Evolutionary conservation across 257 asterid genomes (phyloP).

Genomic region (Solanum ossicruentum): DNA sequence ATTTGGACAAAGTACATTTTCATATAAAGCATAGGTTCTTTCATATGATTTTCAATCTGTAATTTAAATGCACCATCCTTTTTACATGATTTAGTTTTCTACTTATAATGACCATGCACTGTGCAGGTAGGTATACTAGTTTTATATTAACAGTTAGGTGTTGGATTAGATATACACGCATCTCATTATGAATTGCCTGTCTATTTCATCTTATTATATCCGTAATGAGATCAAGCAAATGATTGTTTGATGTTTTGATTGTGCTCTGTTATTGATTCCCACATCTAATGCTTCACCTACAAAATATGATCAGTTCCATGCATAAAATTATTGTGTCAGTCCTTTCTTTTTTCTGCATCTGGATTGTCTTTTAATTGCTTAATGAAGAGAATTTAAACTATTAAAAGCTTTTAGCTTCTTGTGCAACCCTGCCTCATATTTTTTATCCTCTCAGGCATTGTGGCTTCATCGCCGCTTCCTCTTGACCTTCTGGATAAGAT

Average conservation of each 20-base stretch:
- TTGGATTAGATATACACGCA: neutral
- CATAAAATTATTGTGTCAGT: neutral
- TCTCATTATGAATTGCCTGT: neutral
- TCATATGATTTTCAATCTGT: neutral
- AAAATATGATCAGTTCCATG: neutral
- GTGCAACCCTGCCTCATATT: neutral
- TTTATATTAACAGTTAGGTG: neutral
- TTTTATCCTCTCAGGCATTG: conserved; percentile 37
- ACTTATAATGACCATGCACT: neutral
- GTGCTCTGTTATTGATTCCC: neutral
- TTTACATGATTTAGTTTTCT: neutral
- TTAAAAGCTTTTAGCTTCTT: neutral
- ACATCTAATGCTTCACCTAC: neutral
- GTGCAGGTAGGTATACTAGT: neutral
- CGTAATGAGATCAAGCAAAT: neutral
- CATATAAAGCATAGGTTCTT: neutral
- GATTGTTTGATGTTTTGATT: neutral
- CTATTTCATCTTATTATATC: neutral
- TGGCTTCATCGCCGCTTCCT: conserved; percentile 98
- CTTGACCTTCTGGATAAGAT: conserved; percentile 56
- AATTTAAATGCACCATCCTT: neutral
- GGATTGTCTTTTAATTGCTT: neutral
- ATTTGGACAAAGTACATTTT: neutral
- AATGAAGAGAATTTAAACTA: neutral
- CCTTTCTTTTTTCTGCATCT: neutral